Base-by-base conservation (phyloP, 1,139 yeast species). In the Trichomonascaceae sp. region DNA sequence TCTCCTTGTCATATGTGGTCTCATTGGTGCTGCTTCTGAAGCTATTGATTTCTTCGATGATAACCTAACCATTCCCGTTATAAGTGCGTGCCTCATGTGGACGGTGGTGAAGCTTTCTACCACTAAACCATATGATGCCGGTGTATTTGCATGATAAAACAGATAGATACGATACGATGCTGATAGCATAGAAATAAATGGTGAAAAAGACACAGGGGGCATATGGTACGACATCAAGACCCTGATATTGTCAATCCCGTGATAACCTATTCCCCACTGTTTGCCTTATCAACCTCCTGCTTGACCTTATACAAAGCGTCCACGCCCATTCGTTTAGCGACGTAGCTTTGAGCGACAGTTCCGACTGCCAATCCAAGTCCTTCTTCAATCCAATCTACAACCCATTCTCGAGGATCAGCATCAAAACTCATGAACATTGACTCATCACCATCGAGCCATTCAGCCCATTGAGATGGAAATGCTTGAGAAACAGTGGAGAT, bases 331-430 rank as follows among this genome's bases (percentile, higher is more conserved):
- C 99, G 80, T 69, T 83, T 85, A 52, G 91, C 83, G 46, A 93
- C 96, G 68, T 93, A 93, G 64, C 84, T 82, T 69, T 93, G 99
- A 0, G 97, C 96, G 43, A 88, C 74, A 1, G 88, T 85, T 9
- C 96, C 98, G 59, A 91, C 80, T 38, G 90, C 78, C 60, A 90
- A 77, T 36, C 83, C 82, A 54, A 93, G 75, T 0, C 96, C 95
- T 61, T 87, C 88, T 64, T 82, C 85, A 45, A 93, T 79, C 98
- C 98, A 91, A 57, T 83, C 93, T 52, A 81, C 78, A n/a, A 93
- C 95, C 99, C 99, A 93, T 60, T 88, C 96, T 52, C 89, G 78
- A 12, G 98, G 97, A 68, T 91, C 96, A 45, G 90, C 80, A n/a
- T 74, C 80, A 10, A 72, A 55, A 69, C 74, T 32, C 77, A 57